Evolutionary conservation across 306 rosid genomes (phyloP), one percentile per base, ranked within the genome.

Genomic region (Mucuna pruriens): DNA sequence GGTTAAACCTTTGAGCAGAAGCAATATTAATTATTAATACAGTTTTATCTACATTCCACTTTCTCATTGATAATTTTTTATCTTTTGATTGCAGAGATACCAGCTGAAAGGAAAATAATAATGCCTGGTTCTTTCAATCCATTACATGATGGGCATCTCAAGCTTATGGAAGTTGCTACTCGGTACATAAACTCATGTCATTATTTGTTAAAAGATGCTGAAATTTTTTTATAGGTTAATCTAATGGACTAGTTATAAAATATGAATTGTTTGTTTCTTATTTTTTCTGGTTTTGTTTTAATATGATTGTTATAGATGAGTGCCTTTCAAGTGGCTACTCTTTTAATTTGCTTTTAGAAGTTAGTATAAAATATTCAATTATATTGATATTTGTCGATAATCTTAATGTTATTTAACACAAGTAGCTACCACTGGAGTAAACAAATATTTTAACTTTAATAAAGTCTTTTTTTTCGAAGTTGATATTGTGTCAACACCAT

Each of bases 81-180:
- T 65, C 63, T 49, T 69, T 82, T 45, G 54, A 45, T 65, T 86
- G 86, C 88, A 90, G 94, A 82, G 68, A 74, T 60, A 36, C 75
- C 90, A n/a, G 86, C 86, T 34, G 94, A 95, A 63, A 90, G 97
- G 84, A 95, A 86, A 86, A 69, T 95, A 54, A 90, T 95, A 81
- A 78, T 95, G 20, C 74, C 99, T 31, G 99, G 97, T 76, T 93
- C 99, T 85, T 95, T 95, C 83, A 87, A 92, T 89, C 97, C 99
- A 4, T 86, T 95, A 66, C 99, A 95, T 63, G 93, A 93, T 69
- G 97, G 95, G 66, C 97, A 93, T 86, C 76, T 93, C 73, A 93
- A 86, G 85, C 97, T 95, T 75, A 83, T 93, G 88, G 97, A 93
- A 72, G 92, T 88, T 82, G 97, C 99, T 79, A 84, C 90, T 45